These are phyloP conservation scores for Solanum pimpinellifolium DNA, from an alignment of 257 asterid species.

Conservation along the genomic window DNA sequence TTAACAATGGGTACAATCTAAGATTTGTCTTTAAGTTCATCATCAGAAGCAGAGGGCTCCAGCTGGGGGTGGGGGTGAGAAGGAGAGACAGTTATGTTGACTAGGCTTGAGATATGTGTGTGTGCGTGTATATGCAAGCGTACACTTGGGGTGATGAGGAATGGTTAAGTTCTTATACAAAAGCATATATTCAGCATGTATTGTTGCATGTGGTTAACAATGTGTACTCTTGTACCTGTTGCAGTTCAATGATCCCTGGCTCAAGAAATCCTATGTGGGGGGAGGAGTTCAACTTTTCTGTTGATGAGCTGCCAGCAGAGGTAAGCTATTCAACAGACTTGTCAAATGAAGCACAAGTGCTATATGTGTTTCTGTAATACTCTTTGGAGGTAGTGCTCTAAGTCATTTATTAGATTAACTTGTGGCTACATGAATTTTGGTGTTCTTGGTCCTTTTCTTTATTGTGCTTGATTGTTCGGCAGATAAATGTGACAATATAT, in stretches of 20 bases:
- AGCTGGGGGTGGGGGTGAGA: background rate
- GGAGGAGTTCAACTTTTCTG: constrained; percentile 86
- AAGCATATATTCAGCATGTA: background rate
- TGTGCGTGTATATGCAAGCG: background rate
- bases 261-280: constrained; percentile 99
- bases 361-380: background rate
- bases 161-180: background rate
- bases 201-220: background rate
- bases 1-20: background rate
- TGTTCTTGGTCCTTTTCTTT: background rate
- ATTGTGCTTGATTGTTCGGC: constrained; percentile 17
- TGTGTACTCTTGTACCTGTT: constrained; percentile 6
- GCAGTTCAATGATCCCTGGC: constrained; percentile 95
- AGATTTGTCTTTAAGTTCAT: background rate
- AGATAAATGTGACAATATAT: constrained; percentile 76
- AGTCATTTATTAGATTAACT: background rate
- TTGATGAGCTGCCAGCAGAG: constrained; percentile 80
- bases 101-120: background rate
- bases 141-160: background rate
- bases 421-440: background rate
- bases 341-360: background rate
- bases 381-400: background rate
- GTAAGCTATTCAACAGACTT: constrained; percentile 18
- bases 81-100: background rate
- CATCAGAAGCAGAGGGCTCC: background rate